These are phyloP conservation scores for Wickerhamiella kazuoi DNA, from an alignment of 805 yeast species.

Conservation along the genomic window DNA sequence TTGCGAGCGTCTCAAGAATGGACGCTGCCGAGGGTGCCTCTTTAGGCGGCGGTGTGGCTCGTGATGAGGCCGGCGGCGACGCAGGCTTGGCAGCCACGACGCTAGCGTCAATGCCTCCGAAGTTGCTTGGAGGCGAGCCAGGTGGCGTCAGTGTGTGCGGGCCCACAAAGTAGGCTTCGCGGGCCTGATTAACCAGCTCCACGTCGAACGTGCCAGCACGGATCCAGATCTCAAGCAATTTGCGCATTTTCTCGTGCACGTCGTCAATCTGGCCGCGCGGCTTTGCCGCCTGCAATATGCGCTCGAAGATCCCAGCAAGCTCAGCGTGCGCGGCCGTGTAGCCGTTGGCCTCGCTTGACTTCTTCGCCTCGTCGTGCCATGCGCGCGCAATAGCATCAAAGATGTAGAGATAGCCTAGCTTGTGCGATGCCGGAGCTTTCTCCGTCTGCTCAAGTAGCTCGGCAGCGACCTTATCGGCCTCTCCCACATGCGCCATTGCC, in stretches of 20 bases:
- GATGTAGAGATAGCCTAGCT: slow-evolving; percentile 78
- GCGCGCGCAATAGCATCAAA: slow-evolving; percentile 85
- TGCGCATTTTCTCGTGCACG: slow-evolving; percentile 46
- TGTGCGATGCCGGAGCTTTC: slow-evolving; percentile 59
- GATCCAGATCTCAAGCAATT: slow-evolving; percentile 85
- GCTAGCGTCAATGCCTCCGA: slow-evolving; percentile 14
- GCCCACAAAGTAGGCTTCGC: slow-evolving; percentile 35
- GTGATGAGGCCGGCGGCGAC: background rate
- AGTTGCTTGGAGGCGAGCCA: slow-evolving; percentile 35
- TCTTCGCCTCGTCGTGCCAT: slow-evolving; percentile 55
- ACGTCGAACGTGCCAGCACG: slow-evolving; percentile 61
- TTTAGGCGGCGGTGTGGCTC: slow-evolving; percentile 8
- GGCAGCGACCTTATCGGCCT: slow-evolving; percentile 24
- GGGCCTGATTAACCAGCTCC: slow-evolving; percentile 35
- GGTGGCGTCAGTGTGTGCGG: slow-evolving; percentile 48
- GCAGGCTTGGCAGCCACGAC: slow-evolving; percentile 3
- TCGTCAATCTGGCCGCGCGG: slow-evolving; percentile 11
- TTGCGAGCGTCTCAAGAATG: slow-evolving; percentile 49
- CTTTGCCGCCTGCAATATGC: slow-evolving; percentile 39
- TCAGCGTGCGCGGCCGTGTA: slow-evolving; percentile 4
- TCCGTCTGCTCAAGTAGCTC: slow-evolving; percentile 49
- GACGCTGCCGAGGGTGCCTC: slow-evolving; percentile 36
- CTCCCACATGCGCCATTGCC: slow-evolving; percentile 49
- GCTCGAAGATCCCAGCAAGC: slow-evolving; percentile 11
- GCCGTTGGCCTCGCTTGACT: slow-evolving; percentile 21